Evolutionary conservation across 345 rosid species (phyloP), one percentile per base, ranked within the genome.

Genomic region (Salix koriyanagi): DNA sequence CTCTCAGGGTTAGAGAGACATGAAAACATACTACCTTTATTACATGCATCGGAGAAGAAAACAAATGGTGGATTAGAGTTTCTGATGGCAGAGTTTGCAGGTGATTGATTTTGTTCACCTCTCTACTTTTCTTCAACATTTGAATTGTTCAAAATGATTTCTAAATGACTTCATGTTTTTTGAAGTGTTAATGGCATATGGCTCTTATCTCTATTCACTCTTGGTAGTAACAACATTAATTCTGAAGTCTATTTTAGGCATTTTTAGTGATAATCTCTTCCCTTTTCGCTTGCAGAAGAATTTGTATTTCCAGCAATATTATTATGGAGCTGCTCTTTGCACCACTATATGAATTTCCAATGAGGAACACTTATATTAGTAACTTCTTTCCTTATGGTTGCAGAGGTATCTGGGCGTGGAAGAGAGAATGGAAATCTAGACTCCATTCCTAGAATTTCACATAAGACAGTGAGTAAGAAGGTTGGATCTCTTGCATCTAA

Each of bases 21-120:
- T 85, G 97, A 93, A 86, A 96, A 96, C 72, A 89, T 90, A 72
- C 86, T 96, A 76, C 97, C 96, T 71, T 86, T 93, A 23, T 81
- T 96, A 72, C 99, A 96, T 86, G 91, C 93, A 74, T 86, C 91
- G 83, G 99, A 91, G 71, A 93, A 91, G 91, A 93, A 91, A 87
- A 81, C 88, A 70, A 96, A 90, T 77, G 99, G 96, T 44, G 99
- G 93, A 85, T 84, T 95, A 28, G 99, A 95, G 76, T 92, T 88
- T 84, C 77, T 95, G 81, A 91, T 95, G 98, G 96, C 98, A 62
- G 98, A 93, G 84, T 95, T 95, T 86, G 96, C 94, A 83, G 99
- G 99, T 91, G 82, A 50, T 65, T 77, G 16, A 8, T 68, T 73
- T 21, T 60, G 52, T 73, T 79, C 37, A 37, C 73, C 21, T 73